A percentile compares a stretch with the other conserved stretches of the same genome.
phyloP scores from a whole-genome alignment of 2,329 filamentous ascomycete species.

The Xylaria sp. region DNA sequence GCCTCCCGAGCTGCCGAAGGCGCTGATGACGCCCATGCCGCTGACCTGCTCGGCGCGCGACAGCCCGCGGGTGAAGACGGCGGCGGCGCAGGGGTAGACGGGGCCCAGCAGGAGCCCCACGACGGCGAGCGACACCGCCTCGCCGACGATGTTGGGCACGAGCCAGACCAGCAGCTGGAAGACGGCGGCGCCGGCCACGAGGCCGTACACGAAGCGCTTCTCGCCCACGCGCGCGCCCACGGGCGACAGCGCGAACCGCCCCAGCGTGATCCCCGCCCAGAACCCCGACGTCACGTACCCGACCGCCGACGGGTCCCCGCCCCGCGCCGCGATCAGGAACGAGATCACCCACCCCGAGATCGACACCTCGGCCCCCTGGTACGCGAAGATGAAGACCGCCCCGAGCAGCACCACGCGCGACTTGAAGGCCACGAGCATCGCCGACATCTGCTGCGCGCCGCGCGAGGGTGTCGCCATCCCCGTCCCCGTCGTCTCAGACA shows the following conservation, averaged over 20 bases:
- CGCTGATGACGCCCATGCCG: conserved; percentile 68
- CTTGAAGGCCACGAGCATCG: conserved; percentile 53
- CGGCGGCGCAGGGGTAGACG: conserved; percentile 73
- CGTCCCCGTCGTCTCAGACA: conserved; percentile 4
- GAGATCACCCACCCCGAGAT: conserved; percentile 88
- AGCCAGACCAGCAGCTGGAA: conserved; percentile 81
- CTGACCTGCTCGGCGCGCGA: conserved; percentile 62
- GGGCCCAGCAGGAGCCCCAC: conserved; percentile 78
- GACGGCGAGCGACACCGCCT: conserved; percentile 68
- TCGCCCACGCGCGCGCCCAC: conserved; percentile 71
- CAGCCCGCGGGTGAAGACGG: conserved; percentile 64
- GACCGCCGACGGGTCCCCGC: conserved; percentile 69
- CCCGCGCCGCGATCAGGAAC: conserved; percentile 74
- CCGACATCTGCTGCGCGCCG: conserved; percentile 37
- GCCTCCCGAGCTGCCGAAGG: conserved; percentile 70
- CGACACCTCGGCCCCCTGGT: conserved; percentile 82
- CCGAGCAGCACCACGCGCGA: conserved; percentile 69
- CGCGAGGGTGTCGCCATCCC: too few species aligned
- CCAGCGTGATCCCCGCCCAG: conserved; percentile 75
- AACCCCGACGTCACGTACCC: conserved; percentile 79
- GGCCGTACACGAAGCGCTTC: conserved; percentile 65
- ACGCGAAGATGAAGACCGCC: conserved; percentile 81
- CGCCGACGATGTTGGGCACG: conserved; percentile 73
- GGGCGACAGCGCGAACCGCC: conserved; percentile 71
- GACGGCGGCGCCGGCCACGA: conserved; percentile 62